These are phyloP conservation scores for Candida chilensis DNA, from an alignment of 805 yeast genomes.

Conservation along the genomic window DNA sequence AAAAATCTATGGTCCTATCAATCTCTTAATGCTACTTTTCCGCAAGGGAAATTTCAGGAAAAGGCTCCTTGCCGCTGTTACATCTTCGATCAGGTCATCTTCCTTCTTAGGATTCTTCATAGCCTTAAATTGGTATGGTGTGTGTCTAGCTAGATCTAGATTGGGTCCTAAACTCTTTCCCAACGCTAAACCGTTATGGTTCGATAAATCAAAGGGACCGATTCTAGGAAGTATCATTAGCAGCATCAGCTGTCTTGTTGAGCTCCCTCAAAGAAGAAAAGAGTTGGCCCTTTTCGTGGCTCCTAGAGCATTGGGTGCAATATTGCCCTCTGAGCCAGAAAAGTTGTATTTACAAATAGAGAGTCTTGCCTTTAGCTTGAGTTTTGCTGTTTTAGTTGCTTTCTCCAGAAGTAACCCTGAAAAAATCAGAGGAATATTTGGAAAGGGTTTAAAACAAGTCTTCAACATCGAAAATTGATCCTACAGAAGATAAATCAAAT, in stretches of 20 bases:
- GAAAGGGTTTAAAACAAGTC: constrained; percentile 16
- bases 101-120: constrained; percentile 32
- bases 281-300: constrained; percentile 40
- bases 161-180: constrained; percentile 30
- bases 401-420: constrained; percentile 16
- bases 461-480: no score
- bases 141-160: constrained; percentile 31
- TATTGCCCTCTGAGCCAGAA: constrained; percentile 16
- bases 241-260: constrained; percentile 32
- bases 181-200: constrained; percentile 15
- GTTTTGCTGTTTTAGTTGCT: constrained; percentile 26
- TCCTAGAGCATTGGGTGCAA: constrained; percentile 25
- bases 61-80: constrained; percentile 9
- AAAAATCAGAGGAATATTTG: constrained; percentile 25
- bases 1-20: constrained; percentile 30
- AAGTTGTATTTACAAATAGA: constrained; percentile 9
- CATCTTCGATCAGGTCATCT: constrained; percentile 26
- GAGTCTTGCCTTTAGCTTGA: constrained; percentile 18
- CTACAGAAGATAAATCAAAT: no score
- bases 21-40: constrained; percentile 17
- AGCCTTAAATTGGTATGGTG: constrained; percentile 35
- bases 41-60: constrained; percentile 7
- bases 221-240: constrained; percentile 27
- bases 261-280: constrained; percentile 27
- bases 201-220: constrained; percentile 30